Evolutionary conservation across 2,329 filamentous ascomycete genomes (phyloP), one percentile per base, ranked within the genome.

Genomic region (Cyphellophora europaea): DNA sequence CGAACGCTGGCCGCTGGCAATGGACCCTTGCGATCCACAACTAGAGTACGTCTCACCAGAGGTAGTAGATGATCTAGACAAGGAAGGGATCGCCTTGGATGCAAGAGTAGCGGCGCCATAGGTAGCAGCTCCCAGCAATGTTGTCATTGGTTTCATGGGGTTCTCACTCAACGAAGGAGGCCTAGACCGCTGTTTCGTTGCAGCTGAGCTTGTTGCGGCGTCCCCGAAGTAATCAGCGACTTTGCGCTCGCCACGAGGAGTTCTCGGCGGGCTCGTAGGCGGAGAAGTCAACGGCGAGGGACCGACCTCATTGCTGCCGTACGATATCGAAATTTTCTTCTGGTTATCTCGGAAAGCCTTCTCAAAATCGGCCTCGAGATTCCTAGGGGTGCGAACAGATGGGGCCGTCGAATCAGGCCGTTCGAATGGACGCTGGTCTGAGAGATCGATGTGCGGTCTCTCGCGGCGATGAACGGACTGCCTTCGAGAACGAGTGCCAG

Each of bases 281-380:
- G 52, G 49, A 6, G 51, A 53, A 3, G 31, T 33, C 19, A 42
- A 27, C 4, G 50, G 49, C 13, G 51, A 53, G 4, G 37, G 31
- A 18, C 41, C 33, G 10, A 45, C 42, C 11, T 49, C 43, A 6
- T 39, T 35, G 5, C 29, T 28, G 17, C 34, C 28, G 15, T 3
- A 14, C 23, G 41, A 14, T 14, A 19, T 40, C 5, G 35, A 11
- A 14, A 30, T 21, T 29, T 38, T 48, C 27, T 30, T 38, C 33
- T 45, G 41, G 16, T 49, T 42, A 2, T 38, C 37, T 15, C 31
- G 30, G 34, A 49, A 36, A 19, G 50, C 36, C 32, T 42, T 37
- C 35, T 40, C 35, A 32, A 48, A 41, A 36, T 42, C 40, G 35
- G 45, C 45, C 30, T 50, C 42, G 41, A 45, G 35, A 12, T 8